These are phyloP conservation scores for Leccinum olivaceopallidum DNA, from an alignment of 768 basidiomycete genomes.

Conservation along the genomic window DNA sequence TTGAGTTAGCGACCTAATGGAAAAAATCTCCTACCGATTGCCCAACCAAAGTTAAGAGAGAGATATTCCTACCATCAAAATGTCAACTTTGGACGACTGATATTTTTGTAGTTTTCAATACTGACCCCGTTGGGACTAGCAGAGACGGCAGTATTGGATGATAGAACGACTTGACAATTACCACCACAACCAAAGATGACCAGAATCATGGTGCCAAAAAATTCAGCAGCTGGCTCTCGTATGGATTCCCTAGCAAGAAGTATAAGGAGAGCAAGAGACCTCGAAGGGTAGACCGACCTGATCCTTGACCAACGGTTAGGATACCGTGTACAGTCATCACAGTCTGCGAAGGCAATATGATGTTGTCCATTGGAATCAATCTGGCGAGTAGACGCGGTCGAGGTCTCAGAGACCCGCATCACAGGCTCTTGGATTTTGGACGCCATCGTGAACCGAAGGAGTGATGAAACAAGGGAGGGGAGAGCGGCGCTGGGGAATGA, in stretches of 20 bases:
- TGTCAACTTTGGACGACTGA: conserved; percentile 3
- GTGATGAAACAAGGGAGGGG: neutral
- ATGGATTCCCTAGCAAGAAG: conserved; percentile 39
- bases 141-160: conserved; percentile 44
- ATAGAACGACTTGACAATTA: conserved; percentile 57
- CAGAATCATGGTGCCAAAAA: conserved; percentile 57
- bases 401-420: conserved; percentile 22
- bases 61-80: conserved; percentile 19
- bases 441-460: conserved; percentile 18
- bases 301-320: conserved; percentile 56
- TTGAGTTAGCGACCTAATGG: neutral
- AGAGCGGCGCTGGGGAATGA: neutral
- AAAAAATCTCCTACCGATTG: conserved; percentile 23
- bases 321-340: conserved; percentile 38
- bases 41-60: conserved; percentile 34
- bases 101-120: conserved; percentile 5
- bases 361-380: conserved; percentile 5
- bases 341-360: conserved; percentile 24
- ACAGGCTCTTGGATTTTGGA: conserved; percentile 19
- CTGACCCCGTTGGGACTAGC: conserved; percentile 56
- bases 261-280: conserved; percentile 2
- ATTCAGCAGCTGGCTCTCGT: conserved; percentile 64
- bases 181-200: conserved; percentile 61
- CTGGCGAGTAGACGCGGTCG: conserved; percentile 12
- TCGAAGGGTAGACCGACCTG: conserved; percentile 38